Percentiles rank a stretch among this genome's conserved stretches.
phyloP scores from a whole-genome alignment of 2,329 filamentous ascomycete genomes.

The Neonectria faginata region DNA sequence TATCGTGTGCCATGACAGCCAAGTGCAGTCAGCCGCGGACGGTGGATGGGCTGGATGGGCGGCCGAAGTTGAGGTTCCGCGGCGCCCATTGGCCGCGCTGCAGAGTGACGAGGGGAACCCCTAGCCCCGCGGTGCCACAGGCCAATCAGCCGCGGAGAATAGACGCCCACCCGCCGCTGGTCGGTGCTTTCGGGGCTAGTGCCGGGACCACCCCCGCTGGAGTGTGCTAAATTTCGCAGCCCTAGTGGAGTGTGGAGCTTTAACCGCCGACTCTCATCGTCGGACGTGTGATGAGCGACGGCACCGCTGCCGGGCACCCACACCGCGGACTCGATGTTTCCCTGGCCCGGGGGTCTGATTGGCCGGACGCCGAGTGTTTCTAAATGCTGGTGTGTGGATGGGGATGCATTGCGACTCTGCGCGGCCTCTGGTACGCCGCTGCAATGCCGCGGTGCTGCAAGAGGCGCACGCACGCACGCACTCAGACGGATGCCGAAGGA shows the following conservation, averaged over 20 bases:
- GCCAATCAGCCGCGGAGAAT: slow-evolving; percentile 41
- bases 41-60: background rate
- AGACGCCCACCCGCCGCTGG: slow-evolving; percentile 37
- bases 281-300: slow-evolving; percentile 40
- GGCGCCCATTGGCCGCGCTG: slow-evolving; percentile 20
- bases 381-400: background rate
- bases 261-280: slow-evolving; percentile 43
- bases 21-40: background rate
- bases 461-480: slow-evolving; percentile 7
- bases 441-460: background rate
- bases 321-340: slow-evolving; percentile 38
- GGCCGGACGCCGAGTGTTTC: slow-evolving; percentile 17
- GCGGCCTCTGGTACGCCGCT: background rate
- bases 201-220: slow-evolving; percentile 19
- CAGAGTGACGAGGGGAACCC: slow-evolving; percentile 38
- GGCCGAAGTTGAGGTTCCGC: background rate
- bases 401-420: background rate
- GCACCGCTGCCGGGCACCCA: slow-evolving; percentile 32
- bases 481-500: background rate
- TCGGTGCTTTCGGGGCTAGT: slow-evolving; percentile 6
- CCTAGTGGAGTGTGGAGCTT: slow-evolving; percentile 24
- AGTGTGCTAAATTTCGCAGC: slow-evolving; percentile 38
- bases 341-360: slow-evolving; percentile 36
- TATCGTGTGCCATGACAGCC: slow-evolving; percentile 12
- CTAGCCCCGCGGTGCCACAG: slow-evolving; percentile 37